Evolutionary conservation across 2,329 filamentous ascomycete genomes (phyloP).

Genomic region (Aphanocladium album): DNA sequence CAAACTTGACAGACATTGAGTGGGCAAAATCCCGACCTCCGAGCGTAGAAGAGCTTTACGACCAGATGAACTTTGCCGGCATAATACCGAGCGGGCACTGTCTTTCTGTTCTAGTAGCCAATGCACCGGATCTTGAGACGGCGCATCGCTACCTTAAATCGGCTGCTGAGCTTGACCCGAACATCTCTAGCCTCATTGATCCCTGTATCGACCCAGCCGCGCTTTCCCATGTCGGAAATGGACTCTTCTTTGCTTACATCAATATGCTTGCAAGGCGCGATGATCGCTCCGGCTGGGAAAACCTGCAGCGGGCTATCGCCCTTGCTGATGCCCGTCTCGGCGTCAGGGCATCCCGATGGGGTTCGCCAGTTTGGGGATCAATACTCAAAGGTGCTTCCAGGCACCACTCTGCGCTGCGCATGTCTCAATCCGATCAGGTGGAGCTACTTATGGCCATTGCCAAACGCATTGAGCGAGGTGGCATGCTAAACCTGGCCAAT

Average conservation of each 20-base stretch:
- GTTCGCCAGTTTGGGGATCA: constrained; percentile 27
- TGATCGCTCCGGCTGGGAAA: constrained; percentile 18
- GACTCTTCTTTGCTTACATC: constrained; percentile 48
- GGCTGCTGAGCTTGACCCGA: constrained; percentile 23
- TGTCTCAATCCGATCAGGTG: constrained; percentile 27
- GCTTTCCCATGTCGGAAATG: constrained; percentile 23
- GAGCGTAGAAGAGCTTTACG: constrained; percentile 51
- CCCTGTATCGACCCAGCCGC: constrained; percentile 20
- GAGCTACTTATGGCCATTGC: constrained; percentile 23
- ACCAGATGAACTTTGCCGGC: constrained; percentile 48
- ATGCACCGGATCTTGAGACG: constrained; percentile 42
- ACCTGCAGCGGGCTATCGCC: constrained; percentile 28
- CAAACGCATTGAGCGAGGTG: constrained; percentile 23
- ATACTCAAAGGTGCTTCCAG: constrained; percentile 31
- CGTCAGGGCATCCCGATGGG: constrained; percentile 22
- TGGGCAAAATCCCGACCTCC: constrained; percentile 59
- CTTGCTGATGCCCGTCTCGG: constrained; percentile 24
- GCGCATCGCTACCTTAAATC: constrained; percentile 48
- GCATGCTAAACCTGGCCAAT: constrained; percentile 20
- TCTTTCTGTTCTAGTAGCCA: constrained; percentile 50
- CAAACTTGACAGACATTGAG: constrained; percentile 60
- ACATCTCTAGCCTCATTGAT: constrained; percentile 17
- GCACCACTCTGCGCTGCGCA: constrained; percentile 22
- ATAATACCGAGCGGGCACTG: constrained; percentile 45
- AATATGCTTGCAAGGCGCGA: constrained; percentile 22